A percentile compares a stretch with the other conserved stretches of the same genome.
These are phyloP conservation scores for Colletotrichum sp. DNA, from an alignment of 2,329 filamentous ascomycete species.

Conservation along the genomic window DNA sequence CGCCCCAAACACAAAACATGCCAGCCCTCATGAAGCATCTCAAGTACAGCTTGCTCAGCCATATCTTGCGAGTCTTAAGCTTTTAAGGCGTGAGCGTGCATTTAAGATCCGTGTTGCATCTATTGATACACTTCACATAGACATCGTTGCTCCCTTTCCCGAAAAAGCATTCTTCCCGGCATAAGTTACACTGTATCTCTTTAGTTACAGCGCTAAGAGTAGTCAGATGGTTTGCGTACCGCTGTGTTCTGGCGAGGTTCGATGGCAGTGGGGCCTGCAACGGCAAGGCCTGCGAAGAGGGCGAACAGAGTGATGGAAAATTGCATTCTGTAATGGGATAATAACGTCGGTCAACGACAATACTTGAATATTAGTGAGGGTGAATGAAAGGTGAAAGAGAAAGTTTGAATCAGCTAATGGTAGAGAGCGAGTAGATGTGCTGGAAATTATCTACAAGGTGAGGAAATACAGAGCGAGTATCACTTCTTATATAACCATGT, in stretches of 20 bases:
- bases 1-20: neutral
- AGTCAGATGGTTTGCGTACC: rapidly evolving
- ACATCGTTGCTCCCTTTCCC: neutral
- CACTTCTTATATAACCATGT: neutral
- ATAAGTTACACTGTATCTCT: neutral
- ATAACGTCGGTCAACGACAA: neutral
- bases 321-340: neutral
- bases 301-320: neutral
- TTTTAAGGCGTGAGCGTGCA: neutral
- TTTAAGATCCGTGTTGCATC: neutral
- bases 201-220: neutral
- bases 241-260: neutral
- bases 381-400: neutral
- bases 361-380: neutral
- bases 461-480: neutral
- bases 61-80: neutral
- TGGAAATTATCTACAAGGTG: rapidly evolving
- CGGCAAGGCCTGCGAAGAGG: neutral
- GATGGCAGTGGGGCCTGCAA: neutral
- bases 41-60: neutral
- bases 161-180: neutral
- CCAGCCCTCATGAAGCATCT: neutral
- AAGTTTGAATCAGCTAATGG: rapidly evolving
- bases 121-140: neutral
- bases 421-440: neutral